These are phyloP conservation scores for Aureobasidium sp. DNA, from an alignment of 2,329 filamentous ascomycete species.

Conservation along the genomic window DNA sequence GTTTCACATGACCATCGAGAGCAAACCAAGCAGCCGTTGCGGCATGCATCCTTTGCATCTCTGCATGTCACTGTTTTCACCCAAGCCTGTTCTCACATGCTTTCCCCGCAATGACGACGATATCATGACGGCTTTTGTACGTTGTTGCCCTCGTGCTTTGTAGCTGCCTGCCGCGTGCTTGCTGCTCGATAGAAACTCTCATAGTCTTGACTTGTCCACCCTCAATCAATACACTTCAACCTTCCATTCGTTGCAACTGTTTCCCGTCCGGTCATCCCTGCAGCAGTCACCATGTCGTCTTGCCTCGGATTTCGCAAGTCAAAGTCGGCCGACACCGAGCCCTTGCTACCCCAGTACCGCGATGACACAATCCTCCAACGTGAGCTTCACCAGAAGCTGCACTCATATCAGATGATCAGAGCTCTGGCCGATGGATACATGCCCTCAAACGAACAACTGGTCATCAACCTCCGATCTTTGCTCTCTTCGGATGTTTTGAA, in stretches of 20 bases:
- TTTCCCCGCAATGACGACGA: conserved; percentile 6
- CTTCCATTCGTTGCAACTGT: background rate
- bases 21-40: background rate
- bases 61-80: background rate
- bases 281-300: conserved; percentile 43
- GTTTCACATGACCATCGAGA: background rate
- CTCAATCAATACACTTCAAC: background rate
- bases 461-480: conserved; percentile 70
- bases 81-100: conserved; percentile 4
- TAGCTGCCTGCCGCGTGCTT: background rate
- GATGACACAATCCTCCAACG: conserved; percentile 73
- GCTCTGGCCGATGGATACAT: conserved; percentile 79
- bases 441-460: conserved; percentile 79
- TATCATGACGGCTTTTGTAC: background rate
- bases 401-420: conserved; percentile 83
- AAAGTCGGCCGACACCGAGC: conserved; percentile 55
- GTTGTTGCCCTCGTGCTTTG: background rate
- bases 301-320: conserved; percentile 54
- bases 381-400: conserved; percentile 77
- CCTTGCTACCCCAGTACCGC: conserved; percentile 72
- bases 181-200: background rate
- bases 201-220: background rate
- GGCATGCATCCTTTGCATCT: background rate
- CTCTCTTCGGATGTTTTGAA: conserved; percentile 72
- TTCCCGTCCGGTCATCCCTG: background rate